Base-by-base conservation (phyloP, 495 filamentous ascomycete genomes). In the Lepraria neglecta region DNA sequence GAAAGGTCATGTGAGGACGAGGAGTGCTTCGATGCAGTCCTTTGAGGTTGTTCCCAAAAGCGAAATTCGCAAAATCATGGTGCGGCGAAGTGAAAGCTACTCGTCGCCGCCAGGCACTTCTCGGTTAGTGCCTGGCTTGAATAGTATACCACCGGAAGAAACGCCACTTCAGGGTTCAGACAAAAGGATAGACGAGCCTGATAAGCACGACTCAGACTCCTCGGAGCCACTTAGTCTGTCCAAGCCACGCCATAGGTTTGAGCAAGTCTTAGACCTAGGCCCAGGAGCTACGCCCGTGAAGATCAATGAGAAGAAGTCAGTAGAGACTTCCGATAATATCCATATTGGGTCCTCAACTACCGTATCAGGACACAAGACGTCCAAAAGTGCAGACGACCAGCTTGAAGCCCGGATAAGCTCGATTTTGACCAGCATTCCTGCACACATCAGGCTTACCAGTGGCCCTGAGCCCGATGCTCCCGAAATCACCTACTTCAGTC, bases 351-450 rank as follows among this genome's bases (percentile, higher is more conserved):
- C 31, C 33, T 42, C 17, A 56, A 24, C 15, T 35, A 17, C 51
- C 30, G 6, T 44, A 15, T 24, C 35, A n/a, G 21, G 38, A n/a
- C 17, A 33, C 3, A 40, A 12, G 9, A 21, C 51, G 11, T 10
- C 27, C 2, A n/a, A 27, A 67, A 76, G 55, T 43, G 65, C 70
- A 10, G 83, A 87, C 44, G 85, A 88, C 60, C 83, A 87, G 43
- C 78, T 98, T 4, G 90, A 95, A 67, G 83, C 88, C 56, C 90
- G 92, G 63, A 91, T 98, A 51, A 88, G 82, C 70, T 85, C 87
- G 21, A 88, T 98, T 52, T 79, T 98, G 10, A 84, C 86, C 50
- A 84, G 80, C 11, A 84, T 98, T 35, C 90, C 91, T 40, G 84
- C 87, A 19, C 83, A 82, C 43, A 95, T 98, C 63, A 85, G 84